phyloP scores from a whole-genome alignment of 441 rosid genomes.

The Adansonia madagascariensis region DNA sequence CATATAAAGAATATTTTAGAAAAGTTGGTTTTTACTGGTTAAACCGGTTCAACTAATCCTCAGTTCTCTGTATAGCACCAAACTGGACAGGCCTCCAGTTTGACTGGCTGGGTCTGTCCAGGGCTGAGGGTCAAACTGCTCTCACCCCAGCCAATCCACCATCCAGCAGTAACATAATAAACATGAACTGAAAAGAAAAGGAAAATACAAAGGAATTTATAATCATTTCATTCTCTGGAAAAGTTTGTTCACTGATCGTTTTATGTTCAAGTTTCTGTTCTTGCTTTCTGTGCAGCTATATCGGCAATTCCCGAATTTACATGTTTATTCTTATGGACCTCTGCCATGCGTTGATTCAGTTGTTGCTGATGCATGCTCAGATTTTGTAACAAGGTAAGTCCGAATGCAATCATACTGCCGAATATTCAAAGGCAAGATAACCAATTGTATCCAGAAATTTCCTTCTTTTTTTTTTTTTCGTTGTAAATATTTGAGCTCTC shows the following conservation, averaged over 20 bases:
- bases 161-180: neutral
- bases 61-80: too few species aligned
- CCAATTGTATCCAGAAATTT: constrained; percentile 1
- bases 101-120: too few species aligned
- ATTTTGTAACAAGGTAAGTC: constrained; percentile 77
- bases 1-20: too few species aligned
- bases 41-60: too few species aligned
- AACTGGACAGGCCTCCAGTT: too few species aligned
- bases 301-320: constrained; percentile 60
- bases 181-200: neutral
- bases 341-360: constrained; percentile 80
- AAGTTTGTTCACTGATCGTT: neutral
- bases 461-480: constrained; percentile 19
- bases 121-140: too few species aligned
- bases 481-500: constrained; percentile 40
- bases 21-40: too few species aligned
- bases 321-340: constrained; percentile 78
- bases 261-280: constrained; percentile 3
- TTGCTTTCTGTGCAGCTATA: constrained; percentile 53
- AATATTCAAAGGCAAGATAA: constrained; percentile 21
- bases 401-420: constrained; percentile 12
- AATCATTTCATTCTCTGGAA: neutral
- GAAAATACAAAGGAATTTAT: neutral
- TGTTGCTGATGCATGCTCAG: constrained; percentile 83
- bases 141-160: neutral